A percentile compares a stretch with the other conserved stretches of the same genome.
Evolutionary conservation across 495 filamentous ascomycete genomes (phyloP).

Genomic region (Hypoxylon trugodes): DNA sequence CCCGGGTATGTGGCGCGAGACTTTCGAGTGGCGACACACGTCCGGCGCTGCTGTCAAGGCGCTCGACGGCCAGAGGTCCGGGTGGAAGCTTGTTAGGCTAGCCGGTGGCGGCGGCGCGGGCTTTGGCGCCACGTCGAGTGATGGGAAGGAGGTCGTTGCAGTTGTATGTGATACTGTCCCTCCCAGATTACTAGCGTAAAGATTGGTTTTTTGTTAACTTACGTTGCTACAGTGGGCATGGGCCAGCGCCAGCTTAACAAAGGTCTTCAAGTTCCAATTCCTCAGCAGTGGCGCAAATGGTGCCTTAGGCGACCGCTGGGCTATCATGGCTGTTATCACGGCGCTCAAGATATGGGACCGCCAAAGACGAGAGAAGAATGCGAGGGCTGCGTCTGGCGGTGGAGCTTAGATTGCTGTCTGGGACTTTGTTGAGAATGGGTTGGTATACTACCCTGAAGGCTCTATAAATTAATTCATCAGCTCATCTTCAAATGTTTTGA

Average conservation of each 20-base stretch:
- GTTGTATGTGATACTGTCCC: conserved; percentile 5
- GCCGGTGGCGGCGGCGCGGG: too few relatives aligned
- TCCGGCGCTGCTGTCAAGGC: conserved; percentile 28
- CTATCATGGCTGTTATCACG: conserved; percentile 43
- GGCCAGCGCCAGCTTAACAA: conserved; percentile 20
- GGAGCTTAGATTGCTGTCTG: conserved; percentile 1
- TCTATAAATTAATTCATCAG: too few relatives aligned
- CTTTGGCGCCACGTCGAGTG: conserved; percentile 16
- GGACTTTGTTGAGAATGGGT: too few relatives aligned
- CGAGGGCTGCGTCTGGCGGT: neutral
- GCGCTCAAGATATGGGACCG: conserved; percentile 41
- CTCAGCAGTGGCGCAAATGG: conserved; percentile 39
- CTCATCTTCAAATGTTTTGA: too few relatives aligned
- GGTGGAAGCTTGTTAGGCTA: too few relatives aligned
- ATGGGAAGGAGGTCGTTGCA: conserved; percentile 45
- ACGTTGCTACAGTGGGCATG: conserved; percentile 9
- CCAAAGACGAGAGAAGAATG: conserved; percentile 5
- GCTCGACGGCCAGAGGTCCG: conserved; percentile 13
- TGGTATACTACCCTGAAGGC: too few relatives aligned
- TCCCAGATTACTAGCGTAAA: neutral
- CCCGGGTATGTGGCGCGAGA: conserved; percentile 19
- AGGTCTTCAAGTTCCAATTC: conserved; percentile 39
- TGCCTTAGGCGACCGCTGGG: conserved; percentile 42
- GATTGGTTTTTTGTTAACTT: neutral
- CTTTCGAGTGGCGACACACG: conserved; percentile 46